Evolutionary conservation across 805 yeast species (phyloP), one percentile per base, ranked within the genome.

Genomic region (Candida maltosa): DNA sequence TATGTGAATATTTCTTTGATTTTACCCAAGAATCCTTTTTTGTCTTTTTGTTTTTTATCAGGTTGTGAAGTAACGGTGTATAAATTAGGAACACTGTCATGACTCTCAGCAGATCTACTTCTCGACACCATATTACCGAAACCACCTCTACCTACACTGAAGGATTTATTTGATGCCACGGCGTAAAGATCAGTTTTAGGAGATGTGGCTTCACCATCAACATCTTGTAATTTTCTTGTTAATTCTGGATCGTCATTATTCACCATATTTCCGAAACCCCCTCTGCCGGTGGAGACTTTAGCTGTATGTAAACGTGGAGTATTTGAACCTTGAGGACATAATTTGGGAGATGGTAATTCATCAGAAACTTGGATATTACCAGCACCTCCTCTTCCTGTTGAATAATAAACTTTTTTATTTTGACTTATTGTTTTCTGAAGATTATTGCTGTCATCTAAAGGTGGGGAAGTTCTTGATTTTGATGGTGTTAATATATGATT

Each of bases 371-470:
- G 64, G 36, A 82, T 75, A 55, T 83, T 83, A 5, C 89, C 89
- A 1, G 83, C 82, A 7, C 91, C 91, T 8, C 91, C 91, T 44
- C 91, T 70, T 4, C 89, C 89, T 0, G 88, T 82, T n/a, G 86
- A 70, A 45, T 72, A 73, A 39, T 61, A 64, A 5, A 62, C 52
- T 43, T 48, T 56, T 39, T 58, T 60, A 28, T 55, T 61, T 22
- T 35, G 26, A 2, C 27, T 17, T 5, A 20, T 28, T 9, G 24
- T 31, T 25, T 26, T 34, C 6, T 34, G 36, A 29, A 39, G 32
- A 11, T 23, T n/a, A n/a, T n/a, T n/a, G n/a, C n/a, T n/a, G 34
- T 28, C 14, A 36, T 29, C 7, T 21, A 27, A 40, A 14, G 32
- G 32, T 17, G 36, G 35, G 9, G 26, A 27, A 4, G 24, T 16